phyloP scores from a whole-genome alignment of 371 early-diverging fungal genomes.

The Mortierella sp. region DNA sequence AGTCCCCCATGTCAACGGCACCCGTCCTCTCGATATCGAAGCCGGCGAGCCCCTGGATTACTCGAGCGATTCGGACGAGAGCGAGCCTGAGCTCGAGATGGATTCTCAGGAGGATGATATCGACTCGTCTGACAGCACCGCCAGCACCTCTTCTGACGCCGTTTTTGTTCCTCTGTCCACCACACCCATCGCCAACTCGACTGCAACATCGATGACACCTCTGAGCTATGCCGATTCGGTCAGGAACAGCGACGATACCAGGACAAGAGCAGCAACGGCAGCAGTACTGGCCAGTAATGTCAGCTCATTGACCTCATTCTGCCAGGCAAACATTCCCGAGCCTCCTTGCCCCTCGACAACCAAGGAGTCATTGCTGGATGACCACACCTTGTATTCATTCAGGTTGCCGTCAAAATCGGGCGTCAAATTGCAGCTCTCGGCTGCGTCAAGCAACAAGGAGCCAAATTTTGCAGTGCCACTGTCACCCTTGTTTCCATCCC shows the following conservation, averaged over 20 bases:
- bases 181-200: background rate
- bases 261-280: constrained; percentile 14
- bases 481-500: constrained; percentile 21
- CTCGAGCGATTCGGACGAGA: constrained; percentile 17
- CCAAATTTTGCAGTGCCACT: constrained; percentile 7
- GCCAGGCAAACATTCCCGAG: constrained; percentile 46
- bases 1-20: constrained; percentile 30
- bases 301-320: constrained; percentile 41
- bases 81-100: constrained; percentile 5
- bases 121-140: background rate
- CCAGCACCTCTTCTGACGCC: background rate
- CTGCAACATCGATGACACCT: background rate
- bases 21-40: constrained; percentile 49
- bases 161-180: constrained; percentile 29
- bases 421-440: background rate
- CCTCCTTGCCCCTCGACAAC: constrained; percentile 16
- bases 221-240: constrained; percentile 49
- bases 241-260: constrained; percentile 25
- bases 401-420: constrained; percentile 6
- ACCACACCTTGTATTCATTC: background rate
- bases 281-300: constrained; percentile 8
- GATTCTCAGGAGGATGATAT: background rate
- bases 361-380: background rate
- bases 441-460: constrained; percentile 12
- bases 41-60: constrained; percentile 28